These are phyloP conservation scores for Cladophialophora yegresii DNA, from an alignment of 2,329 filamentous ascomycete species.

Conservation along the genomic window DNA sequence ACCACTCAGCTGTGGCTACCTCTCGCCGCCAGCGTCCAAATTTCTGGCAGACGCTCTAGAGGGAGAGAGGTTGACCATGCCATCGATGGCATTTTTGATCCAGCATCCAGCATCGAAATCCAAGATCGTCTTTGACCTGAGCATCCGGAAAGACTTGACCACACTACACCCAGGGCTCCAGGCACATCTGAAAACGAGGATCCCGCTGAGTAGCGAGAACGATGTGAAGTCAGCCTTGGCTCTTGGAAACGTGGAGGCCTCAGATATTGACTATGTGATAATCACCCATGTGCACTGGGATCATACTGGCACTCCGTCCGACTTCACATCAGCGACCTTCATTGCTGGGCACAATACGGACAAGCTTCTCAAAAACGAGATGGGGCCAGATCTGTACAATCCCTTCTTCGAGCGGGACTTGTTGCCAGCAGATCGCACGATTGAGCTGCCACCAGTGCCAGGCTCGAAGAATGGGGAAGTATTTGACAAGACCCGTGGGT, in stretches of 20 bases:
- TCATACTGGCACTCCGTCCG: slow-evolving; percentile 57
- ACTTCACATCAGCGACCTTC: slow-evolving; percentile 54
- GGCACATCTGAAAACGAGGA: slow-evolving; percentile 50
- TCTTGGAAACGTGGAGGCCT: slow-evolving; percentile 40
- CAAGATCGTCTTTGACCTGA: slow-evolving; percentile 56
- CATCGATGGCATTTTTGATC: slow-evolving; percentile 39
- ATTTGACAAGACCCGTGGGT: slow-evolving; percentile 34
- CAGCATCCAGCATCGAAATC: slow-evolving; percentile 31
- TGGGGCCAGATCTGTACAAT: slow-evolving; percentile 48
- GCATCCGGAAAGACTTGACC: slow-evolving; percentile 50
- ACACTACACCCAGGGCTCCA: slow-evolving; percentile 50
- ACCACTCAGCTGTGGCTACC: slow-evolving; percentile 16
- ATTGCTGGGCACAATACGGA: slow-evolving; percentile 54
- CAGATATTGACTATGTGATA: slow-evolving; percentile 47
- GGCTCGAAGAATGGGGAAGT: slow-evolving; percentile 45
- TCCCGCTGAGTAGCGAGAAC: slow-evolving; percentile 50
- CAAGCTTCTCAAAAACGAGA: slow-evolving; percentile 47
- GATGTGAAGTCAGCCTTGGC: slow-evolving; percentile 48
- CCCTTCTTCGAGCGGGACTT: slow-evolving; percentile 36
- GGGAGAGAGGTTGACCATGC: slow-evolving; percentile 33
- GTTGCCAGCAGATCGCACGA: slow-evolving; percentile 28
- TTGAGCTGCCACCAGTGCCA: slow-evolving; percentile 28
- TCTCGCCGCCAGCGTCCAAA: slow-evolving; percentile 19
- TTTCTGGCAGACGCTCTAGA: slow-evolving; percentile 15
- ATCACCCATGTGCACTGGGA: slow-evolving; percentile 61